Evolutionary conservation across 2,329 filamentous ascomycete species (phyloP), one percentile per base, ranked within the genome.

Genomic region (Aspergillus proliferans): DNA sequence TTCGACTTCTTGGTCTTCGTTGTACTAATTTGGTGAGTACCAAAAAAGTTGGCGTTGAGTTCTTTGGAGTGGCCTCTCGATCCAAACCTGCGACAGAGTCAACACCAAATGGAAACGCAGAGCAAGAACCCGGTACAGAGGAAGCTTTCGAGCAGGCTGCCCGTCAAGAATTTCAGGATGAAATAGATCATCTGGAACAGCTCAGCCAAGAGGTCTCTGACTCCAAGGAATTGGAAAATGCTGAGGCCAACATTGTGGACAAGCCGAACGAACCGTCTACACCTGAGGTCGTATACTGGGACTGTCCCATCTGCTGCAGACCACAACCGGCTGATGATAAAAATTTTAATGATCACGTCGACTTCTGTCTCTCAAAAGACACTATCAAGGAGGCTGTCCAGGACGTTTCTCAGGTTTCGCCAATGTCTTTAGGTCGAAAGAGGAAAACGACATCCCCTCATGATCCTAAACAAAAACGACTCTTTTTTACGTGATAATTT

Each of bases 281-380:
- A 6, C 48, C 45, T 3, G 36, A 59, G 42, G 62, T 79, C 46
- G 74, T 82, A 43, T 77, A 75, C 66, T 97, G 91, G 91, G 79
- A 85, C 34, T 98, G 93, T 66, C 93, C 93, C 0, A 87, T 97
- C 41, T 98, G 93, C 66, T 71, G 74, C n/a, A 76, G 85, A 14
- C 84, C 88, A 0, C 91, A 96, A 61, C 62, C 75, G 0, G 81
- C 89, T 0, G 79, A 92, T 45, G 89, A 96, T 64, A 78, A 77
- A 42, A 73, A 72, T 0, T 95, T 97, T 70, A 98, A 98, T 58
- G 82, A 86, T 49, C 93, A 98, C 62, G 90, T 98, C 46, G 93
- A 98, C 65, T 80, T 87, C 7, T 98, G 93, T 66, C 78, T 98
- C 1, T 96, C 91, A 0, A 79, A 85, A 48, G 83, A 87, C 61